Evolutionary conservation across 176 grass and related monocot species (phyloP).

Genomic region (Rhipidocladum racemiflorum): DNA sequence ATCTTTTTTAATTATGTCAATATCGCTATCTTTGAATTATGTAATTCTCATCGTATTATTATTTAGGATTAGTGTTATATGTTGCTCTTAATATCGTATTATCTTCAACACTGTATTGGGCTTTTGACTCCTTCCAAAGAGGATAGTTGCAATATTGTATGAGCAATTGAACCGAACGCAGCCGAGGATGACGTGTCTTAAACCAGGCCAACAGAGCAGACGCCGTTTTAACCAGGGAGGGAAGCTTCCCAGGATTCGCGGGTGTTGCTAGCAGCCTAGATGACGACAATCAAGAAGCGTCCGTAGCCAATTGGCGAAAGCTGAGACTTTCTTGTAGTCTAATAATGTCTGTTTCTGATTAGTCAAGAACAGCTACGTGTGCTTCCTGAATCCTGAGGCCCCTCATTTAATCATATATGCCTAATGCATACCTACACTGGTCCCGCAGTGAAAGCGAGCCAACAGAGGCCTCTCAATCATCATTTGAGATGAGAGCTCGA

Average conservation of each 20-base stretch:
- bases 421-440: not conserved
- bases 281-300: not conserved
- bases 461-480: not conserved
- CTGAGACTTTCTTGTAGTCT: not conserved
- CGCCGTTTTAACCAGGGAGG: not conserved
- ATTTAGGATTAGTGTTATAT: too few relatives aligned
- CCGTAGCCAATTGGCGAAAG: not conserved
- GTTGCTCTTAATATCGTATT: too few relatives aligned
- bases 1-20: too few relatives aligned
- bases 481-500: not conserved
- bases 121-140: not conserved
- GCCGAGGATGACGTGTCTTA: not conserved
- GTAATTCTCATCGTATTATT: too few relatives aligned
- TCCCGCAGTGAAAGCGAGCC: not conserved
- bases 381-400: not conserved
- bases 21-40: too few relatives aligned
- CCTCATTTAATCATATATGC: not conserved
- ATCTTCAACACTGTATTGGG: too few relatives aligned
- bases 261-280: not conserved
- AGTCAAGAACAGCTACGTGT: conserved; percentile 22
- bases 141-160: not conserved
- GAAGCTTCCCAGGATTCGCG: not conserved
- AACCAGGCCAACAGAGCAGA: not conserved
- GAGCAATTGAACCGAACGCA: not conserved
- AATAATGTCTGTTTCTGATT: not conserved